A percentile compares a stretch with the other conserved stretches of the same genome.
Evolutionary conservation across 805 yeast genomes (phyloP).

Genomic region (Jamesozyma lodderae): DNA sequence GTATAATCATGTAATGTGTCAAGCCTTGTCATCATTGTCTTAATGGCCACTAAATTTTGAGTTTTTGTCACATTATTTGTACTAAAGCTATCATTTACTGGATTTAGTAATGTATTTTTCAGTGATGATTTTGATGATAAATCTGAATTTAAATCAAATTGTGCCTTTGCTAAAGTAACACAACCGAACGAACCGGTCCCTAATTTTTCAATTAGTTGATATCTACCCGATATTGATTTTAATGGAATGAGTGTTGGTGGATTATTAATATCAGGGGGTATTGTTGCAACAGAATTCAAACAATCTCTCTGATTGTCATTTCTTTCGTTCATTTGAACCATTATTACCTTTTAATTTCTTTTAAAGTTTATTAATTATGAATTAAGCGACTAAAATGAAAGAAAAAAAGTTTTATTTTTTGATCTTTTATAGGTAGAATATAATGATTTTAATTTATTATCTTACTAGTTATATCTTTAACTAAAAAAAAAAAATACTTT

Average conservation of each 20-base stretch:
- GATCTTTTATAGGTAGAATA: too few relatives aligned
- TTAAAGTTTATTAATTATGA: too few relatives aligned
- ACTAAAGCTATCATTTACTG: constrained; percentile 10
- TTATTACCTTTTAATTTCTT: too few relatives aligned
- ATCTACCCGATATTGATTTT: constrained; percentile 35
- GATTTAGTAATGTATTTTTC: constrained; percentile 43
- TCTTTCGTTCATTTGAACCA: constrained; percentile 1
- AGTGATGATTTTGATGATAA: constrained; percentile 4
- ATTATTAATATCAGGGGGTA: constrained; percentile 32
- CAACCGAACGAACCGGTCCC: constrained; percentile 75
- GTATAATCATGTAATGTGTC: constrained; percentile 46
- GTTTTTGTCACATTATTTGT: constrained; percentile 30
- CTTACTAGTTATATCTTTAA: too few relatives aligned
- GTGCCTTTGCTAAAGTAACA: constrained; percentile 53
- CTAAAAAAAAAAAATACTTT: too few relatives aligned
- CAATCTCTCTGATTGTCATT: neutral
- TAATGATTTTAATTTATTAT: too few relatives aligned
- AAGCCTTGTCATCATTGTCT: constrained; percentile 58
- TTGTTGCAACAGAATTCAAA: neutral
- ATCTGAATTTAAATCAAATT: constrained; percentile 14
- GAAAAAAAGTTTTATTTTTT: too few relatives aligned
- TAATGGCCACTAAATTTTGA: constrained; percentile 60
- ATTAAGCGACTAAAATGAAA: too few relatives aligned
- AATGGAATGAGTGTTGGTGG: constrained; percentile 40
- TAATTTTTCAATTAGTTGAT: constrained; percentile 42